Percentiles rank a stretch among this genome's conserved stretches.
Evolutionary conservation across 768 basidiomycete genomes (phyloP).

Genomic region (Mrakia frigida): DNA sequence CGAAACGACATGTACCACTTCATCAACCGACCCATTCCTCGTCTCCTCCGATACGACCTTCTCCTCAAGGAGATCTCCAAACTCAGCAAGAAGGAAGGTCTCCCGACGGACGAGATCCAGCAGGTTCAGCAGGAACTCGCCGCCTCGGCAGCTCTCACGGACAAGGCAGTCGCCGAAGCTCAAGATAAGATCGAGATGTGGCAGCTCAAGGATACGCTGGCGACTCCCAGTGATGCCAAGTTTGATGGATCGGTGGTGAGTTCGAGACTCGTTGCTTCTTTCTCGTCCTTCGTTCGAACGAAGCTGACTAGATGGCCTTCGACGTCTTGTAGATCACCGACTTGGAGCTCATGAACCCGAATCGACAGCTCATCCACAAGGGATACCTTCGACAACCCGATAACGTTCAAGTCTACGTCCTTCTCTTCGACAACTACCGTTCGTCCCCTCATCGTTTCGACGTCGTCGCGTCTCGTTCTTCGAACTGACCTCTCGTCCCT

Average conservation of each 20-base stretch:
- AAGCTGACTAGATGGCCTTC: neutral
- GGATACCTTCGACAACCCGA: conserved; percentile 72
- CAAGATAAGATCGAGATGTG: conserved; percentile 87
- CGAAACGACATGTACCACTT: conserved; percentile 88
- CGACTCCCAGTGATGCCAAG: conserved; percentile 15
- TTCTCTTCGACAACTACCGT: conserved; percentile 95
- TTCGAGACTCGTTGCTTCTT: neutral
- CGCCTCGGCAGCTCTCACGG: conserved; percentile 55
- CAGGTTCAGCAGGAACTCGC: conserved; percentile 74
- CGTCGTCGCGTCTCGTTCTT: too few species aligned
- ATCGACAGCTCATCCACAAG: conserved; percentile 74
- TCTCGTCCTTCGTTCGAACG: neutral
- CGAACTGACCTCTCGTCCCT: neutral
- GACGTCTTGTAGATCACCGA: conserved; percentile 50
- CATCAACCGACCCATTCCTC: conserved; percentile 84
- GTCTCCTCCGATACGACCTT: conserved; percentile 80
- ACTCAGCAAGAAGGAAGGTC: conserved; percentile 64
- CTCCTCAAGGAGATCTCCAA: conserved; percentile 75
- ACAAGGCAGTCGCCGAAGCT: conserved; percentile 77
- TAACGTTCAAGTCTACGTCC: conserved; percentile 82
- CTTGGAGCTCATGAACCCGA: conserved; percentile 80
- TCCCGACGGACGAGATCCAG: conserved; percentile 76
- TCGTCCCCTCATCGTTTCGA: conserved; percentile 40
- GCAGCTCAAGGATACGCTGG: conserved; percentile 40
- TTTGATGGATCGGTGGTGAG: conserved; percentile 15